Conservation (phyloP, 371 early-diverging fungal species). For the Mortierella sp. region DNA sequence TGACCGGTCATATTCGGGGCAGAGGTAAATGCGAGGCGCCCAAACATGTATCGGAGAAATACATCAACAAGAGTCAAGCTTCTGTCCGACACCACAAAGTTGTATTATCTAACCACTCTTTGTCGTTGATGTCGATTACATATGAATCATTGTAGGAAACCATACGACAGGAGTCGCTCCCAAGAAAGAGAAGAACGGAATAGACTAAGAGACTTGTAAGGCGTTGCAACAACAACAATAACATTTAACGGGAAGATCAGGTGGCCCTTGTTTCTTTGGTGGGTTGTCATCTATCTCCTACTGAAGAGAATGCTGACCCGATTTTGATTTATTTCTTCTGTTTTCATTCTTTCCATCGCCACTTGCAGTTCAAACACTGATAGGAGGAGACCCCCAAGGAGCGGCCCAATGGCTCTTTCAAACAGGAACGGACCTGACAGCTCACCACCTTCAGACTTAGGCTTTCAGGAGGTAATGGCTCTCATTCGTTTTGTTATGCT, state of each 20-base stretch:
- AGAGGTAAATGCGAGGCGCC: conserved; percentile 21
- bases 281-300: not conserved
- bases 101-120: not conserved
- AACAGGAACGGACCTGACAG: conserved; percentile 39
- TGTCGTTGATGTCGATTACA: not conserved
- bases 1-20: conserved; percentile 39
- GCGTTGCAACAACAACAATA: not conserved
- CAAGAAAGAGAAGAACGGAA: conserved; percentile 51
- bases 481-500: not conserved
- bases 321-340: not conserved
- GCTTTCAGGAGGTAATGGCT: conserved; percentile 53
- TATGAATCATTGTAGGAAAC: conserved; percentile 27
- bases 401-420: conserved; percentile 19
- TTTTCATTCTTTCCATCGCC: not conserved
- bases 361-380: conserved; percentile 30
- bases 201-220: conserved; percentile 54
- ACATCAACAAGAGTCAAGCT: not conserved
- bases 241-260: not conserved
- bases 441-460: conserved; percentile 37
- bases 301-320: not conserved
- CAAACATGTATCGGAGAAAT: not conserved
- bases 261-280: conserved; percentile 11
- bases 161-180: conserved; percentile 53
- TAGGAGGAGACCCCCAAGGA: conserved; percentile 48
- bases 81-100: not conserved